These are phyloP conservation scores for Tuber microsphaerosporum DNA, from an alignment of 495 filamentous ascomycete species.

Conservation along the genomic window DNA sequence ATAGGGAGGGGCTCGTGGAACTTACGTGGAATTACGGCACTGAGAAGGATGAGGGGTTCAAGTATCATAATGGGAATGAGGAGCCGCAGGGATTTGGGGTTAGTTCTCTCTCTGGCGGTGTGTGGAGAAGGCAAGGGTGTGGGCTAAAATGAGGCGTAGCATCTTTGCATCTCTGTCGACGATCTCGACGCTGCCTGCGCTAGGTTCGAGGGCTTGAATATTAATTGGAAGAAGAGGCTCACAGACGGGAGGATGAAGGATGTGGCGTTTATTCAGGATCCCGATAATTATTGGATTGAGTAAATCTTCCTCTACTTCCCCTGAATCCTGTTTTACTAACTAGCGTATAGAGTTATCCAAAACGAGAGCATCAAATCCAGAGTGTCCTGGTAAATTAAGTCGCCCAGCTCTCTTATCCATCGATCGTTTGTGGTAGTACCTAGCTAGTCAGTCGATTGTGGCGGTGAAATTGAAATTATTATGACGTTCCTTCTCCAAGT, in stretches of 20 bases:
- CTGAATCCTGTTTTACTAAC: constrained; percentile 15
- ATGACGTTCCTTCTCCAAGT: not conserved
- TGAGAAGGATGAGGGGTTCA: constrained; percentile 74
- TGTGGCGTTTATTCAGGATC: constrained; percentile 88
- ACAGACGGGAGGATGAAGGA: constrained; percentile 89
- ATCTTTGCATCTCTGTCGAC: constrained; percentile 72
- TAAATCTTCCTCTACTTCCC: constrained; percentile 10
- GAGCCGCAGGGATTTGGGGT: constrained; percentile 84
- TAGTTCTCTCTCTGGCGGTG: not conserved
- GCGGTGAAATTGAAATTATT: not conserved
- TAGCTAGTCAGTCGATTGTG: not conserved
- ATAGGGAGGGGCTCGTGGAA: constrained; percentile 76
- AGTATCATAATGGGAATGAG: constrained; percentile 87
- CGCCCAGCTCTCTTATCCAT: not conserved
- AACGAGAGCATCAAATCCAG: constrained; percentile 55
- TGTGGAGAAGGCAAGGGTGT: not conserved
- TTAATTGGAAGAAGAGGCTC: constrained; percentile 90
- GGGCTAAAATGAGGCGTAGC: constrained; percentile 17
- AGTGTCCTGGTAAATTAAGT: constrained; percentile 46
- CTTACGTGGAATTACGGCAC: constrained; percentile 97
- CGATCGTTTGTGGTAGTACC: not conserved
- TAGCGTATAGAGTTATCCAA: constrained; percentile 56
- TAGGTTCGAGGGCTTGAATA: constrained; percentile 70
- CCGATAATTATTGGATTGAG: constrained; percentile 89
- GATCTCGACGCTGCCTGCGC: constrained; percentile 76